phyloP scores from a whole-genome alignment of 192 early-diverging fungal genomes.

The Dispira simplex region DNA sequence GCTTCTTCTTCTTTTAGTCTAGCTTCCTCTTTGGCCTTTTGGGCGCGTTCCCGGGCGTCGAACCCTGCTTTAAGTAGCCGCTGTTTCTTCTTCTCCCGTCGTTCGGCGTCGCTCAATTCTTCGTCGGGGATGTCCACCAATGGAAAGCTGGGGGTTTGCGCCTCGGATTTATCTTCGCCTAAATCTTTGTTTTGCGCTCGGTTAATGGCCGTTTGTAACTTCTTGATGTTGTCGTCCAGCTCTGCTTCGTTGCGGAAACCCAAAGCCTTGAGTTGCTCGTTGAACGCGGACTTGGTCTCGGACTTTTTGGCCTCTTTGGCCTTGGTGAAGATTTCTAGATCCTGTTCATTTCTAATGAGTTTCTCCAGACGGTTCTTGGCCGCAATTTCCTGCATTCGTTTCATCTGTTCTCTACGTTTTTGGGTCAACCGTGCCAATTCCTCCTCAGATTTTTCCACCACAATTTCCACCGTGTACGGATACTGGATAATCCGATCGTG shows the following conservation, averaged over 20 bases:
- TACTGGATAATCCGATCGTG: slow-evolving; percentile 69
- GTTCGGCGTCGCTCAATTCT: slow-evolving; percentile 57
- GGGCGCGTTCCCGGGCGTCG: slow-evolving; percentile 58
- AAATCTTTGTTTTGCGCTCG: slow-evolving; percentile 63
- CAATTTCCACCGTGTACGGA: slow-evolving; percentile 43
- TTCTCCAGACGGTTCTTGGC: slow-evolving; percentile 71
- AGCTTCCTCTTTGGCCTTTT: slow-evolving; percentile 52
- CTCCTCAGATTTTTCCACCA: slow-evolving; percentile 66
- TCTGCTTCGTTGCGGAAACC: slow-evolving; percentile 41
- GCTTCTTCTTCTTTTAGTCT: slow-evolving; percentile 33
- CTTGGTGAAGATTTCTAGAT: slow-evolving; percentile 38
- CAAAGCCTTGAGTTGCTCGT: slow-evolving; percentile 17
- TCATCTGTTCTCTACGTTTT: slow-evolving; percentile 50
- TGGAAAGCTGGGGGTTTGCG: slow-evolving; percentile 55
- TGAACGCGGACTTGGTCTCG: slow-evolving; percentile 10
- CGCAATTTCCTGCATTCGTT: slow-evolving; percentile 62
- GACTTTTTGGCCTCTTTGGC: slow-evolving; percentile 24
- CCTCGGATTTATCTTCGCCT: slow-evolving; percentile 66
- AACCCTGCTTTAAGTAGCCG: slow-evolving; percentile 56
- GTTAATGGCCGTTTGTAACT: slow-evolving; percentile 43
- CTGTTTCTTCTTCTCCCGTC: slow-evolving; percentile 76
- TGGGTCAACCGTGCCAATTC: slow-evolving; percentile 52
- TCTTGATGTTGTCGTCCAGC: slow-evolving; percentile 55
- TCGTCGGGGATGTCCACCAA: slow-evolving; percentile 67
- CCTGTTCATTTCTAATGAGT: slow-evolving; percentile 49